phyloP scores from a whole-genome alignment of 2,329 filamentous ascomycete genomes.

The Parasarocladium wereldwijsianum region DNA sequence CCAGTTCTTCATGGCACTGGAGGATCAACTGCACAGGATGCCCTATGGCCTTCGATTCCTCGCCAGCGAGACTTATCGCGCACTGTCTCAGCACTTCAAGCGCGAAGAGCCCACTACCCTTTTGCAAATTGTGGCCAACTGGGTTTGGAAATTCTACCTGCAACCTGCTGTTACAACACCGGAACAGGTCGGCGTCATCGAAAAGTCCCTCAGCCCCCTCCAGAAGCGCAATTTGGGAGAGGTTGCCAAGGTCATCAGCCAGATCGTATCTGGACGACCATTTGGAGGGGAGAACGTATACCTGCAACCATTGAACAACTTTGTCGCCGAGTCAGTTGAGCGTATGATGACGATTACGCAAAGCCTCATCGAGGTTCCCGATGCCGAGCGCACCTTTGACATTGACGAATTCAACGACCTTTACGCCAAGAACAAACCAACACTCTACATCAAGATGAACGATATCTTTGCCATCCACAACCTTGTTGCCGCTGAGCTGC shows the following conservation, averaged over 20 bases:
- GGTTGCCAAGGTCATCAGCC: conserved; percentile 80
- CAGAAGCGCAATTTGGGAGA: conserved; percentile 88
- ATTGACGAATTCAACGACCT: conserved; percentile 98
- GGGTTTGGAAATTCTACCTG: conserved; percentile 90
- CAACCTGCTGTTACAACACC: conserved; percentile 80
- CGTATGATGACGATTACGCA: conserved; percentile 62
- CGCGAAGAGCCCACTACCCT: conserved; percentile 64
- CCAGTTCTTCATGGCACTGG: conserved; percentile 68
- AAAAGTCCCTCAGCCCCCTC: conserved; percentile 73
- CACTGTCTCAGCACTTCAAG: conserved; percentile 62
- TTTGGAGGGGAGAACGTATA: conserved; percentile 95
- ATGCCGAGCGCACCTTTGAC: conserved; percentile 85
- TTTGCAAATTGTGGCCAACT: conserved; percentile 73
- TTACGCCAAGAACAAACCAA: conserved; percentile 91
- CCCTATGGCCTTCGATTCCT: conserved; percentile 87
- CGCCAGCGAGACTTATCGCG: conserved; percentile 71
- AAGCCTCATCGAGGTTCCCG: conserved; percentile 66
- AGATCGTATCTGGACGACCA: conserved; percentile 73
- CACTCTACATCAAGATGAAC: conserved; percentile 97
- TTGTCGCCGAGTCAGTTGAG: conserved; percentile 72
- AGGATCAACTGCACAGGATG: conserved; percentile 75
- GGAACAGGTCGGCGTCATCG: conserved; percentile 84
- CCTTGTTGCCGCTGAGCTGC: conserved; percentile 66
- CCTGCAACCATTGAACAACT: conserved; percentile 85
- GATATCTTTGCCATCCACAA: conserved; percentile 96